phyloP scores from a whole-genome alignment of 768 basidiomycete genomes.

The Rhodotorula kratochvilovae region DNA sequence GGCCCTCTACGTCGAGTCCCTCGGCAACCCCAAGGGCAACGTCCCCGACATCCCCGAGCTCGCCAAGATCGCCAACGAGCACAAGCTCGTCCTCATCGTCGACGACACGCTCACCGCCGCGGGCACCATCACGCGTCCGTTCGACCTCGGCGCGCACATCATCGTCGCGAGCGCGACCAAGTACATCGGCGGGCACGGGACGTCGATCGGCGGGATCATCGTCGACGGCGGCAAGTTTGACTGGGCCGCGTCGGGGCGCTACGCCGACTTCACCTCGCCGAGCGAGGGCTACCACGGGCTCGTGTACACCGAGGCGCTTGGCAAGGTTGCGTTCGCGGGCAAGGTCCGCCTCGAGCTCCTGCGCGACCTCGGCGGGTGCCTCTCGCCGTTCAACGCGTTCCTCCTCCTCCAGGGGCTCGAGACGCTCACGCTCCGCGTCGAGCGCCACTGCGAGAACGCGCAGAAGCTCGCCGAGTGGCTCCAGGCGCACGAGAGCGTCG shows the following conservation, averaged over 20 bases:
- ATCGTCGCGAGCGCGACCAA: conserved; percentile 76
- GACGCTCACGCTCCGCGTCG: conserved; percentile 65
- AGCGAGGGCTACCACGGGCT: conserved; percentile 71
- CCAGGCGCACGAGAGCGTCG: conserved; percentile 60
- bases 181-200: conserved; percentile 51
- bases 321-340: conserved; percentile 60
- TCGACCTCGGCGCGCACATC: conserved; percentile 75
- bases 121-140: conserved; percentile 55
- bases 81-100: conserved; percentile 69
- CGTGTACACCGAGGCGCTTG: conserved; percentile 64
- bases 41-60: conserved; percentile 63
- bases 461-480: conserved; percentile 66
- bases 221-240: conserved; percentile 75
- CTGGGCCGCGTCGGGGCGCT: conserved; percentile 55
- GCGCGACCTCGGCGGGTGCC: conserved; percentile 26
- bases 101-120: conserved; percentile 58
- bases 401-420: conserved; percentile 54
- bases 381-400: conserved; percentile 12
- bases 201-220: conserved; percentile 70
- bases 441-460: conserved; percentile 68
- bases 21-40: conserved; percentile 70
- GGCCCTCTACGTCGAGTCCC: conserved; percentile 58
- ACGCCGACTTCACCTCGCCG: conserved; percentile 66
- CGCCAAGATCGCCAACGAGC: conserved; percentile 66
- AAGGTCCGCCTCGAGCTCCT: conserved; percentile 58